Percentiles rank a stretch among this genome's conserved stretches.
phyloP scores from a whole-genome alignment of 805 yeast genomes.

The Cyberlindnera mycetangii region DNA sequence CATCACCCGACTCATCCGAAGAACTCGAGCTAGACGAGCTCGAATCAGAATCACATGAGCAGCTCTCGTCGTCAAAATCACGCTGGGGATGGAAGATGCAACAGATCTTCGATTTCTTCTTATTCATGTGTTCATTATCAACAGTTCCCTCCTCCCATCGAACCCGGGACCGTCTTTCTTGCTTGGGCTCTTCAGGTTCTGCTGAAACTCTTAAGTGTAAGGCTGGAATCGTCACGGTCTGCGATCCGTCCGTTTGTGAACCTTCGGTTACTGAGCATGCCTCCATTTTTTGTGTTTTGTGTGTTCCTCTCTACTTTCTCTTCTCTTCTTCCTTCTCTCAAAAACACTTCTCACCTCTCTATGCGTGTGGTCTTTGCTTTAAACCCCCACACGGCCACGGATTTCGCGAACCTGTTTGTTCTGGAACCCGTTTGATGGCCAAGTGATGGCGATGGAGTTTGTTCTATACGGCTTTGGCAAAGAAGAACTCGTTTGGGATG shows the following conservation, averaged over 20 bases:
- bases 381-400: too few species aligned
- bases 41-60: constrained; percentile 32
- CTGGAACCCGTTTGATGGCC: too few species aligned
- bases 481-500: too few species aligned
- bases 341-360: too few species aligned
- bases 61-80: constrained; percentile 47
- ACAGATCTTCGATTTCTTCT: constrained; percentile 88
- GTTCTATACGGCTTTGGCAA: too few species aligned
- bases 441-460: too few species aligned
- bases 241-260: background rate
- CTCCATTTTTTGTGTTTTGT: background rate
- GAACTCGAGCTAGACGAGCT: constrained; percentile 25
- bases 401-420: too few species aligned
- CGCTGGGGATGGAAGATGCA: constrained; percentile 81
- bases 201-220: constrained; percentile 22
- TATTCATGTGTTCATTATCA: constrained; percentile 86
- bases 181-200: constrained; percentile 17
- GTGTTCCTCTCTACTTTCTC: too few species aligned
- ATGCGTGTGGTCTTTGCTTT: too few species aligned
- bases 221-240: background rate
- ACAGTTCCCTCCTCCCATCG: constrained; percentile 84
- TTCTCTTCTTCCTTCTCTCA: too few species aligned
- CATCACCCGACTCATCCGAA: constrained; percentile 39
- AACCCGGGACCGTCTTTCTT: constrained; percentile 47
- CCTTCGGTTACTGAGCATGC: background rate